Evolutionary conservation across 1,139 yeast species (phyloP), one percentile per base, ranked within the genome.

Genomic region (Magnusiomyces magnusii): DNA sequence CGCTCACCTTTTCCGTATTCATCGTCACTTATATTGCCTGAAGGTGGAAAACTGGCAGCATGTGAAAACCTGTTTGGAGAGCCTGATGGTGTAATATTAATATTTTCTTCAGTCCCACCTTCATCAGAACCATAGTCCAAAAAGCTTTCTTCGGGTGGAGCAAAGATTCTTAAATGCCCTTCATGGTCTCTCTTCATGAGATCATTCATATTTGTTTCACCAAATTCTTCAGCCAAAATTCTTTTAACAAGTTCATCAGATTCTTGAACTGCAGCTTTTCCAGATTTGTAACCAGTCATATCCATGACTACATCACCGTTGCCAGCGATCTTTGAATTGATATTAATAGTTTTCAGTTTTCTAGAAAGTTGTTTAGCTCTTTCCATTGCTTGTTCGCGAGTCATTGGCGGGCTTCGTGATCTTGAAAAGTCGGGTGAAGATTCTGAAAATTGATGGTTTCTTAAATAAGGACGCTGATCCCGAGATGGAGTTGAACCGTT

Each of bases 231-330:
- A 47, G 83, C 77, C 58, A 92, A 77, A 54, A 92, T 77, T 65
- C 85, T 84, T 65, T 85, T 84, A 62, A 93, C 77, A 60, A 84
- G 85, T 57, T 76, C 79, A 3, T 89, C 65, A 83, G 78, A 67
- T 53, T 69, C 74, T 53, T 70, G 66, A 47, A 73, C 68, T 53
- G 74, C 74, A 68, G 86, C 89, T 64, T 84, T 82, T 65, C 86
- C 89, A 41, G 96, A 88, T 73, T 92, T 93, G 74, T 95, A 95
- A 28, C 99, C 99, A 67, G 91, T 96, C 86, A 93, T 89, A 74
- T 95, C 99, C 55, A 95, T 76, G 54, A 92, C 82, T 68, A 95
- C 80, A 69, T 92, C 97, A 15, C 99, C 99, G 67, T 90, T 89
- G 64, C 81, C 63, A 81, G 87, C 85, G 64, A 90, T 90, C 23